A percentile compares a stretch with the other conserved stretches of the same genome.
phyloP scores from a whole-genome alignment of 345 rosid species.

The Aquilaria malaccensis region DNA sequence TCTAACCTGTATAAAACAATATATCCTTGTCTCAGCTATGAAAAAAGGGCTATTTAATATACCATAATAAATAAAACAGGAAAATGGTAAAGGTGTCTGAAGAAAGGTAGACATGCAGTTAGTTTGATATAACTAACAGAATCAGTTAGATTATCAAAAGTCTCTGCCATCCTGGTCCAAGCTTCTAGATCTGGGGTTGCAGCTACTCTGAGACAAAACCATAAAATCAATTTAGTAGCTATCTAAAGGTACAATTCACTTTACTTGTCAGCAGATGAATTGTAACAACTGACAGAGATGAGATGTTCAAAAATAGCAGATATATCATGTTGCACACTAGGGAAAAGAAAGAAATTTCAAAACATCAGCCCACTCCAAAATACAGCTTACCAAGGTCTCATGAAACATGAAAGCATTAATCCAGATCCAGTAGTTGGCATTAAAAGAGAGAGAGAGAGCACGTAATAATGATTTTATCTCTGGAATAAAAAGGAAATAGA shows the following conservation, averaged over 20 bases:
- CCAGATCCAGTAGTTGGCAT: background rate
- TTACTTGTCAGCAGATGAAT: background rate
- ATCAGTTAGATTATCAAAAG: slow-evolving; percentile 46
- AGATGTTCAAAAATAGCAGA: background rate
- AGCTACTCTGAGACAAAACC: slow-evolving; percentile 57
- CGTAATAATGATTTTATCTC: background rate
- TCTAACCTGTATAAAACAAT: slow-evolving; percentile 51
- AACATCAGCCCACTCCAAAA: background rate
- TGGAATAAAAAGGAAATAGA: background rate
- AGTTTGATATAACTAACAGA: slow-evolving; percentile 36
- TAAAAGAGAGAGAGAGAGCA: background rate
- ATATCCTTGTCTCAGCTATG: slow-evolving; percentile 17
- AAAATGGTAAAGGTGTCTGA: background rate
- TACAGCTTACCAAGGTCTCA: slow-evolving; percentile 3
- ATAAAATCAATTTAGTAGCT: slow-evolving; percentile 1
- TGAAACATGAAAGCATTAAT: background rate
- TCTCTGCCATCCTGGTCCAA: slow-evolving; percentile 83
- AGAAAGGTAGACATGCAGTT: slow-evolving; percentile 10
- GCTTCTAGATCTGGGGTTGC: slow-evolving; percentile 56
- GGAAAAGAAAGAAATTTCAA: slow-evolving; percentile 2
- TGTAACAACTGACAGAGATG: slow-evolving; percentile 3
- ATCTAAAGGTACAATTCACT: slow-evolving; percentile 7
- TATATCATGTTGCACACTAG: background rate
- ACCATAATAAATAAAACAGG: too few relatives aligned
- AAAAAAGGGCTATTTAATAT: background rate